Evolutionary conservation across 2,329 filamentous ascomycete genomes (phyloP), one percentile per base, ranked within the genome.

Genomic region (Exophiala dermatitidis): DNA sequence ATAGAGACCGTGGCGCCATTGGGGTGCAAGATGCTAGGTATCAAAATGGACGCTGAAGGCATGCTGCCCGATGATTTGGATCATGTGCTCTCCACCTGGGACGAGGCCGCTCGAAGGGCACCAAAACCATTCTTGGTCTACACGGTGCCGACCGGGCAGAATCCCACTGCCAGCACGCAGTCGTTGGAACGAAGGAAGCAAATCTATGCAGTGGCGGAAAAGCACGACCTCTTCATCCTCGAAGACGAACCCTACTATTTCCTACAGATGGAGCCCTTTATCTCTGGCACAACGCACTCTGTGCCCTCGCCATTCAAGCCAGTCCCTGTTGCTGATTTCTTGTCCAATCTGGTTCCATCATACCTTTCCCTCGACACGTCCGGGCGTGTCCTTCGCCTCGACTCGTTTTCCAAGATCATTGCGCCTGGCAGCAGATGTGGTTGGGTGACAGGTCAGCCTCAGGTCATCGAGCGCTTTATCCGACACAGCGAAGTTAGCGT

Each of bases 201-300:
- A 26, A 77, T 95, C 43, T 95, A 95, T 71, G 75, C 75, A 34
- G 78, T 95, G 9, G 86, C 85, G 32, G 84, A 85, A 67, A 89
- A 88, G 72, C 88, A 95, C 69, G 87, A 95, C 66, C 65, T 95
- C 38, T 86, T 81, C 72, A 90, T 96, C 66, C 74, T 95, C 62
- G 90, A 96, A 72, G 90, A 95, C 67, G 90, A 95, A 68, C 90
- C 90, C 1, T 95, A 95, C 73, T 95, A 94, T 72, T 95, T 91
- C 73, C 77, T 95, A 34, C 90, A 95, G 66, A 84, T 84, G 81
- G 82, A 87, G 62, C 82, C 85, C 0, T 91, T 90, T 70, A 77
- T 77, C 1, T 55, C 54, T 77, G 9, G 71, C 75, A 32, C 49
- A 5, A 56, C 51, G 10, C 59, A 61, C 50, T 28, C 32, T 69